Conservation (phyloP, 805 yeast genomes). For the Saccharomyces mikatae region DNA sequence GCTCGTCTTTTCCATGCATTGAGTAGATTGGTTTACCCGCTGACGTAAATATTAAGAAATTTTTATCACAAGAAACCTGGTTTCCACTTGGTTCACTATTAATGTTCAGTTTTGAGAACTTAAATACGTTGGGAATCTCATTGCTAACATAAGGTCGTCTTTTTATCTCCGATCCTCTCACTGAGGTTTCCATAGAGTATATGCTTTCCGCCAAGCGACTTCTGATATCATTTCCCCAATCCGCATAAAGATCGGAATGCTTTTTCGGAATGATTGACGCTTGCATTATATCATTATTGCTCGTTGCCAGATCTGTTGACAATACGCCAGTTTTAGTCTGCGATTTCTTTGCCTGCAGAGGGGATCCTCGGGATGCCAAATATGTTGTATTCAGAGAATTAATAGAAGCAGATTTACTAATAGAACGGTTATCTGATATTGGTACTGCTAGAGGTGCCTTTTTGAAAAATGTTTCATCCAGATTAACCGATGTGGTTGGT, state of each 20-base stretch:
- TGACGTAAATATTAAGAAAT: slow-evolving; percentile 66
- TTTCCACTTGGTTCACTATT: background rate
- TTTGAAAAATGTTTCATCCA: slow-evolving; percentile 9
- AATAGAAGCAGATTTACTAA: background rate
- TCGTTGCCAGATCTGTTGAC: background rate
- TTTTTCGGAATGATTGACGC: background rate
- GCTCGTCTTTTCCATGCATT: slow-evolving; percentile 61
- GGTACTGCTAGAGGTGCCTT: background rate
- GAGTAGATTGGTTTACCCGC: slow-evolving; percentile 90
- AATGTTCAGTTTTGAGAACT: background rate
- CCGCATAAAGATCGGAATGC: background rate
- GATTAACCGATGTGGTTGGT: slow-evolving; percentile 13
- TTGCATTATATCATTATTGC: background rate
- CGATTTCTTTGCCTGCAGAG: background rate
- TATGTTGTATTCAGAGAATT: background rate
- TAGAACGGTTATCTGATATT: background rate
- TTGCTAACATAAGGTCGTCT: slow-evolving; percentile 21
- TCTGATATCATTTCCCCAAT: background rate
- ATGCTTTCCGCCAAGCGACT: slow-evolving; percentile 15
- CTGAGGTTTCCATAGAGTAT: slow-evolving; percentile 13
- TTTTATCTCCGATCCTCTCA: slow-evolving; percentile 2
- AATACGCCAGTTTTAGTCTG: background rate
- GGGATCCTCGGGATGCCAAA: background rate
- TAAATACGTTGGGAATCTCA: slow-evolving; percentile 25
- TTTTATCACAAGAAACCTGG: slow-evolving; percentile 37